A percentile compares a stretch with the other conserved stretches of the same genome.
phyloP scores from a whole-genome alignment of 495 filamentous ascomycete species.

The Hyaloscypha variabilis region DNA sequence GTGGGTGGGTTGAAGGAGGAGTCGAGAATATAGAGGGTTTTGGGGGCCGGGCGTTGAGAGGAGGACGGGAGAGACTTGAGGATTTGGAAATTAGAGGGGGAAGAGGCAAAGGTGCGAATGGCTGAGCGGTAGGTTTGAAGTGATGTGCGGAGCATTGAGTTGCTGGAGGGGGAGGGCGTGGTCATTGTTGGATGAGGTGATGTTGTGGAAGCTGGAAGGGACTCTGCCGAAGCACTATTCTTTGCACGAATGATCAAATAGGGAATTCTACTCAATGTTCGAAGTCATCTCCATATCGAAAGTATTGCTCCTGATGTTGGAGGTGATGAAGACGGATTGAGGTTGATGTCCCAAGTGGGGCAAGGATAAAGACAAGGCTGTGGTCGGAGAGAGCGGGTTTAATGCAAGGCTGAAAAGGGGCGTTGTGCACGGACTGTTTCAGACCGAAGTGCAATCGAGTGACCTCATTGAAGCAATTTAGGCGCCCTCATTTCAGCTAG shows the following conservation, averaged over 20 bases:
- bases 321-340: background rate
- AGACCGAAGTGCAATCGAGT: background rate
- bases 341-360: background rate
- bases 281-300: background rate
- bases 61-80: constrained; percentile 22
- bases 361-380: constrained; percentile 3
- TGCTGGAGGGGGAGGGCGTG: background rate
- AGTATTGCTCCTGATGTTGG: background rate
- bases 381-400: background rate
- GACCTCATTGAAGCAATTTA: constrained; percentile 21
- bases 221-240: background rate
- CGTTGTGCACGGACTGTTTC: background rate
- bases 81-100: constrained; percentile 26
- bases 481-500: background rate
- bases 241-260: background rate
- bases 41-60: constrained; percentile 18
- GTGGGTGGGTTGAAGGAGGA: constrained; percentile 96
- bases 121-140: constrained; percentile 23
- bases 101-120: constrained; percentile 27
- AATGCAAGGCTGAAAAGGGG: constrained; percentile 15
- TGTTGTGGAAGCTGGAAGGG: background rate
- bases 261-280: background rate
- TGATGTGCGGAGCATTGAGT: constrained; percentile 15
- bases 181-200: background rate
- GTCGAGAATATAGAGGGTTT: constrained; percentile 79